Evolutionary conservation across 2,329 filamentous ascomycete genomes (phyloP).

Genomic region (Hypocrella siamensis): DNA sequence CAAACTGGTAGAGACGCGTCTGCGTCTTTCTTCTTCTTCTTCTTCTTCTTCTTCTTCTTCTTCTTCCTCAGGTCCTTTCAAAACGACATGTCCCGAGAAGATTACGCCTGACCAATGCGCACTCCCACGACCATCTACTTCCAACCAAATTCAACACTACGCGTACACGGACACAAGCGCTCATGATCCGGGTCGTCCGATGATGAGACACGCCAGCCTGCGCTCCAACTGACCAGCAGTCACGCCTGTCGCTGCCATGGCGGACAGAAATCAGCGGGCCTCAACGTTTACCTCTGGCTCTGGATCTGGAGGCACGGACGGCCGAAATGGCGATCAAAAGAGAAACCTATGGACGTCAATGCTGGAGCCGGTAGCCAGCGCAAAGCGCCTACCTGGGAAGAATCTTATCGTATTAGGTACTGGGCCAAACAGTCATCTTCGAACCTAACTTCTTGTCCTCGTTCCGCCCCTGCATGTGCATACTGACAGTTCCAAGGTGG

Average conservation of each 20-base stretch:
- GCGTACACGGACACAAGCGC: no score
- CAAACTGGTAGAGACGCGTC: no score
- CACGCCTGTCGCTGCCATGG: conserved; percentile 20
- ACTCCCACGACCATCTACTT: no score
- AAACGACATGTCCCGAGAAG: no score
- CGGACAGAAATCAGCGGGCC: conserved; percentile 36
- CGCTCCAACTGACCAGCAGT: no score
- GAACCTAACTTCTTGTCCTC: background rate
- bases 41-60: no score
- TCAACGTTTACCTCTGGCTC: conserved; percentile 44
- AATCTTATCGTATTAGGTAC: conserved; percentile 73
- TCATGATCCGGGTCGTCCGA: no score
- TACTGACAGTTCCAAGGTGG: conserved; percentile 41
- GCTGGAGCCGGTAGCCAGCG: conserved; percentile 79
- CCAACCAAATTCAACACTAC: no score
- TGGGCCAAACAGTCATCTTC: background rate
- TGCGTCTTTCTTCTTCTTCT: no score
- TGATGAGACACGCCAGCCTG: background rate
- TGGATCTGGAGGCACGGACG: conserved; percentile 37
- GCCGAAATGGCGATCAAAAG: conserved; percentile 53
- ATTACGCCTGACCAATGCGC: no score
- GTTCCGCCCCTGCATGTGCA: no score
- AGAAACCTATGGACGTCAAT: conserved; percentile 91
- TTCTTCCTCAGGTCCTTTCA: no score
- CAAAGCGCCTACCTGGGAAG: conserved; percentile 81